A percentile compares a stretch with the other conserved stretches of the same genome.
These are phyloP conservation scores for Trifolium subterraneum DNA, from an alignment of 306 rosid genomes.

Conservation along the genomic window DNA sequence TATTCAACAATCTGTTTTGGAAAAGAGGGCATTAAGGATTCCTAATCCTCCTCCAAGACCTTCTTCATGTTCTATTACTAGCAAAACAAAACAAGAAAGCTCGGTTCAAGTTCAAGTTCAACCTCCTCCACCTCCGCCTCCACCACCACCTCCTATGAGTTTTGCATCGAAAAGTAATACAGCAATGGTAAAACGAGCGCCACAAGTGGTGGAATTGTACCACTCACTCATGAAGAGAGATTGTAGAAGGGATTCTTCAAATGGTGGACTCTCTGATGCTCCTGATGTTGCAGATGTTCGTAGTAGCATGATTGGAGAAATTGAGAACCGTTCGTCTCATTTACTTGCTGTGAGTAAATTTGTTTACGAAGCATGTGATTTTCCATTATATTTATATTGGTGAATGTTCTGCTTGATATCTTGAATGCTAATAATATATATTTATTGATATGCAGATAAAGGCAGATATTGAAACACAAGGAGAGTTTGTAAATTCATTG, in stretches of 20 bases:
- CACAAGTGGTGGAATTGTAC: conserved; percentile 95
- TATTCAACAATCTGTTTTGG: conserved; percentile 63
- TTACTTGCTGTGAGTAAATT: conserved; percentile 98
- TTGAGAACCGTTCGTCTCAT: conserved; percentile 96
- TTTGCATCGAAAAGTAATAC: conserved; percentile 56
- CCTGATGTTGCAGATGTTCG: conserved; percentile 89
- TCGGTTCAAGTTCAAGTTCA: conserved; percentile 47
- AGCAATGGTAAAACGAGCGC: conserved; percentile 79
- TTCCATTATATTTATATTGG: neutral
- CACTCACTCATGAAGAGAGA: conserved; percentile 99
- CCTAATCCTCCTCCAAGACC: conserved; percentile 99
- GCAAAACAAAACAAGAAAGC: conserved; percentile 56
- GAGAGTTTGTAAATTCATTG: conserved; percentile 92
- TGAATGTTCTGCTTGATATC: conserved; percentile 7
- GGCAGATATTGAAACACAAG: conserved; percentile 96
- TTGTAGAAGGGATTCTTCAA: conserved; percentile 85
- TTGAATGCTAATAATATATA: conserved; percentile 10
- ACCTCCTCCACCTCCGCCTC: conserved; percentile 89
- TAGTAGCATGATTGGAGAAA: conserved; percentile 98
- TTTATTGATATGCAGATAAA: conserved; percentile 68
- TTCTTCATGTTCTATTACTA: conserved; percentile 68
- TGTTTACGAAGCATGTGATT: neutral
- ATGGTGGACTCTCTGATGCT: conserved; percentile 73
- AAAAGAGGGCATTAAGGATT: conserved; percentile 82
- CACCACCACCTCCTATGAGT: conserved; percentile 83